A percentile compares a stretch with the other conserved stretches of the same genome.
Evolutionary conservation across 768 basidiomycete genomes (phyloP).

Genomic region (Boletus coccyginus): DNA sequence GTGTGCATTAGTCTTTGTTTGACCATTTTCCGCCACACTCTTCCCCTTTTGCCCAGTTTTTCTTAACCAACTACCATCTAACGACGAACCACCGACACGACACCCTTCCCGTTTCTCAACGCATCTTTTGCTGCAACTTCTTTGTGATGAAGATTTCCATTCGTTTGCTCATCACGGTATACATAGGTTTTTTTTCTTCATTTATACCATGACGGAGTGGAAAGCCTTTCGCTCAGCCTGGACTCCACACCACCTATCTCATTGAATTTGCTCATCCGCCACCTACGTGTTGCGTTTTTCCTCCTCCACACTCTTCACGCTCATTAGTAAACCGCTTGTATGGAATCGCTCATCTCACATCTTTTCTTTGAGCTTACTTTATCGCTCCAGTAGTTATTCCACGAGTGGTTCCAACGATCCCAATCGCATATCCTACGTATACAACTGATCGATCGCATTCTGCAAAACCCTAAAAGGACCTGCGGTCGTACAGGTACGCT

Average conservation of each 20-base stretch:
- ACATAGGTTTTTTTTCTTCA: constrained; percentile 14
- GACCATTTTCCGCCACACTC: constrained; percentile 1
- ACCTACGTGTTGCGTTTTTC: constrained; percentile 5
- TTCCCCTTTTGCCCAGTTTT: background rate
- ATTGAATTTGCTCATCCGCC: constrained; percentile 14
- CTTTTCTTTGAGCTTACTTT: constrained; percentile 19
- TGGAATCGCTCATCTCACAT: constrained; percentile 16
- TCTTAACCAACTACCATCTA: constrained; percentile 5
- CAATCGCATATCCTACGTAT: constrained; percentile 12
- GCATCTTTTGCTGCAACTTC: background rate
- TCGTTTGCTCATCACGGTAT: constrained; percentile 19
- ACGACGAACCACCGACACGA: constrained; percentile 12
- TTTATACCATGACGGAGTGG: constrained; percentile 24
- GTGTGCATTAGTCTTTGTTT: constrained; percentile 13
- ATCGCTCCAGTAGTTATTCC: constrained; percentile 20
- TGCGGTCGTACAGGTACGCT: background rate
- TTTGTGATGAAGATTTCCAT: constrained; percentile 15
- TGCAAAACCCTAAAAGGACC: background rate
- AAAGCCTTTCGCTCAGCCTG: constrained; percentile 14
- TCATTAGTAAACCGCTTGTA: constrained; percentile 26
- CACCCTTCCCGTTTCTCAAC: constrained; percentile 6
- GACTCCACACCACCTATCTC: constrained; percentile 16
- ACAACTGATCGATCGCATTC: constrained; percentile 9
- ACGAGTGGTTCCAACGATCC: constrained; percentile 6
- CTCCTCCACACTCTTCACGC: constrained; percentile 9